A percentile compares a stretch with the other conserved stretches of the same genome.
Evolutionary conservation across 2,329 filamentous ascomycete species (phyloP).

Genomic region (Pseudogymnoascus sp.): DNA sequence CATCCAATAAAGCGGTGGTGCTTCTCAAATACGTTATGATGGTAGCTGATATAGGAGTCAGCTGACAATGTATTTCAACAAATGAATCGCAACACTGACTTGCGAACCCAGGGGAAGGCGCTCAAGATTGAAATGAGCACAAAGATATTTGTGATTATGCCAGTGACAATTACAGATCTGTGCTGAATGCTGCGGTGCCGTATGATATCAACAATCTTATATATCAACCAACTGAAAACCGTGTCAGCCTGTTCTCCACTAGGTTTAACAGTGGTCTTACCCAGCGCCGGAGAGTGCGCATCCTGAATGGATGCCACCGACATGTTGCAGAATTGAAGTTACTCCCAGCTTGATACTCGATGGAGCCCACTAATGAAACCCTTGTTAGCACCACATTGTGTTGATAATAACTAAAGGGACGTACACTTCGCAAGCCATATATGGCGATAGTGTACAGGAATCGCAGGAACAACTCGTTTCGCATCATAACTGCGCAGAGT

Average conservation of each 20-base stretch:
- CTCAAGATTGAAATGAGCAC: constrained; percentile 33
- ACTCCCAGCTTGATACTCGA: constrained; percentile 30
- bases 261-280: constrained; percentile 21
- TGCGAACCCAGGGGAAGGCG: constrained; percentile 35
- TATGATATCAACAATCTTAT: constrained; percentile 33
- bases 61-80: constrained; percentile 6
- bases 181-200: constrained; percentile 29
- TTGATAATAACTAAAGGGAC: constrained; percentile 15
- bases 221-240: constrained; percentile 31
- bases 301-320: constrained; percentile 36
- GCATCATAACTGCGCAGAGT: constrained; percentile 33
- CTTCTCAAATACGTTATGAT: constrained; percentile 35
- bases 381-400: constrained; percentile 12
- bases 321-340: constrained; percentile 33
- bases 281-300: constrained; percentile 33
- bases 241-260: constrained; percentile 14
- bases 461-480: constrained; percentile 34
- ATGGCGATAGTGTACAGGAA: constrained; percentile 32
- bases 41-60: constrained; percentile 26
- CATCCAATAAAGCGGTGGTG: constrained; percentile 37
- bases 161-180: constrained; percentile 31
- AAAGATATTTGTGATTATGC: constrained; percentile 32
- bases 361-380: constrained; percentile 31
- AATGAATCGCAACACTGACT: constrained; percentile 27
- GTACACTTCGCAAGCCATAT: constrained; percentile 32